Base-by-base conservation (phyloP, 129 eudicot genomes). In the Centaurea solstitialis region DNA sequence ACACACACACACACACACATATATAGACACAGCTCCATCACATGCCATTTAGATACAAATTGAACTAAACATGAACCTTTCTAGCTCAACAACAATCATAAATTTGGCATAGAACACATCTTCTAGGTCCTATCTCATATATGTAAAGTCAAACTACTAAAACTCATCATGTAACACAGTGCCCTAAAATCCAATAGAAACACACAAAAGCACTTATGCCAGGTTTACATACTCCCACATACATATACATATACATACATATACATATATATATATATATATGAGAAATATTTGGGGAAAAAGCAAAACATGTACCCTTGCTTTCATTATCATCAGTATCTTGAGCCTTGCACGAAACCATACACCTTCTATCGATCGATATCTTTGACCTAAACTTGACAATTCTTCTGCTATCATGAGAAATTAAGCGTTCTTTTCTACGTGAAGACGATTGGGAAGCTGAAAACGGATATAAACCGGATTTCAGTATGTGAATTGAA, bases 401-500 rank as follows among this genome's bases (percentile, higher is more conserved):
- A 76, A 73, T 30, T 57, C 78, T 50, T 72, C 40, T 85, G 72
- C 18, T 80, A 71, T 86, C 77, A 23, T 84, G 35, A 80, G 85
- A 77, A 62, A 81, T 77, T 28, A 70, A 73, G 35, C 76, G 67
- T 69, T 77, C 43, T 47, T 79, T 82, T 30, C 77, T 82, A 38
- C 28, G 73, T 8, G 74, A 75, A 15, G 39, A 76, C 30, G 91
- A 76, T 73, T 77, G 82, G 21, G 87, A 82, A 26, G 88, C 77
- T 64, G 84, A 79, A 67, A 89, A 81, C 0, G 92, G 90, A 71
- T 81, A 68, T 40, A 87, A 79, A 73, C 82, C 82, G 10, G 93
- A 85, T 77, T 90, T 92, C 28, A 88, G 28, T 61, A 87, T 61
- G 70, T 92, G 94, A 69, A 88, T 77, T 6, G 91, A 86, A 50